These are phyloP conservation scores for Vaucheria bursata DNA, from an alignment of 352 stramenopile genomes.

Conservation along the genomic window DNA sequence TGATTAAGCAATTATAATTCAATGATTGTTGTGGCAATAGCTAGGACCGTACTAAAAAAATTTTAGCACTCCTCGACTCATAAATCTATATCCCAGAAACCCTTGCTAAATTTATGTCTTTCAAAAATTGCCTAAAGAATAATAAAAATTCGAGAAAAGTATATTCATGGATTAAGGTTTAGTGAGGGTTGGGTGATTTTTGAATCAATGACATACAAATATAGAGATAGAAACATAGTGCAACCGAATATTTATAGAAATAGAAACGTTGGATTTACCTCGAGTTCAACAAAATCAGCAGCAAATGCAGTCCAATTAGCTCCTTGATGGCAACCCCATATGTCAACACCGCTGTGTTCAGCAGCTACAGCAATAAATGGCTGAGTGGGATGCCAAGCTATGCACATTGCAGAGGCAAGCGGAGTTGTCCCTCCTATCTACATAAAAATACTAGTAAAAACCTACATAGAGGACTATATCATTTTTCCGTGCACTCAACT, in stretches of 20 bases:
- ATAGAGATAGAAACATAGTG: background rate
- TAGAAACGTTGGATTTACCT: too few relatives aligned
- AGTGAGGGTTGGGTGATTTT: background rate
- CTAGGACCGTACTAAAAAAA: too few relatives aligned
- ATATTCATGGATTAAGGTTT: constrained; percentile 20
- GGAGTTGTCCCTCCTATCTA: background rate
- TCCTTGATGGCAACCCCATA: constrained; percentile 27
- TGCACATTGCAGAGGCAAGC: background rate
- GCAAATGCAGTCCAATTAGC: constrained; percentile 41
- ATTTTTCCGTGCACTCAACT: too few relatives aligned
- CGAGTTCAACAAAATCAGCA: constrained; percentile 23
- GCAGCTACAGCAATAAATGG: constrained; percentile 29
- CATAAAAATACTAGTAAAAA: too few relatives aligned
- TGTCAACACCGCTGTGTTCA: constrained; percentile 22
- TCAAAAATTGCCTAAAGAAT: too few relatives aligned
- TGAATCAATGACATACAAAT: background rate
- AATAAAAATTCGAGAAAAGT: too few relatives aligned
- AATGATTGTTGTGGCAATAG: too few relatives aligned
- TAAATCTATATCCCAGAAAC: too few relatives aligned
- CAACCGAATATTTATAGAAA: background rate
- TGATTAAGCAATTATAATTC: too few relatives aligned
- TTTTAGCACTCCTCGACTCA: too few relatives aligned
- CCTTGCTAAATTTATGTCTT: too few relatives aligned
- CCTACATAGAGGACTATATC: too few relatives aligned
- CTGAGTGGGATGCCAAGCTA: constrained; percentile 24